A percentile compares a stretch with the other conserved stretches of the same genome.
Evolutionary conservation across 345 rosid species (phyloP).

Genomic region (Murraya paniculata): DNA sequence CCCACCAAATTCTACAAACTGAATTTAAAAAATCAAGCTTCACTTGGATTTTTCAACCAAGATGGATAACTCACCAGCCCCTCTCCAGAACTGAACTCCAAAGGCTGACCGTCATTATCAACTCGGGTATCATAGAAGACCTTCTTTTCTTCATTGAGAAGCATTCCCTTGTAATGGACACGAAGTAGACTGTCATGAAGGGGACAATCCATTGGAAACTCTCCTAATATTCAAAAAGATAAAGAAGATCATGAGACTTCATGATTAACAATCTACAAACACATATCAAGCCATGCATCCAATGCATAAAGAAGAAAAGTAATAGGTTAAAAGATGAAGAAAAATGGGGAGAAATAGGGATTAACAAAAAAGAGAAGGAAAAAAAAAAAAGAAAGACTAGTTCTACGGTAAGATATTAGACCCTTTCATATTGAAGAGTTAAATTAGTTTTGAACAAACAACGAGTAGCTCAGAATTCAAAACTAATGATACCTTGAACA

Average conservation of each 20-base stretch:
- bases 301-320: conserved; percentile 4
- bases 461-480: background rate
- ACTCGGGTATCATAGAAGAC: conserved; percentile 74
- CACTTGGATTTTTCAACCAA: background rate
- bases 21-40: background rate
- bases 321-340: conserved; percentile 1
- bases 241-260: background rate
- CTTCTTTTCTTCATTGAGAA: conserved; percentile 71
- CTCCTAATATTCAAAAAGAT: conserved; percentile 48
- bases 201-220: conserved; percentile 99
- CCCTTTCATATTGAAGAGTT: background rate
- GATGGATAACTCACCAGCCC: conserved; percentile 63
- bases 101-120: conserved; percentile 73
- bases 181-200: conserved; percentile 81
- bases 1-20: background rate
- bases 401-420: background rate
- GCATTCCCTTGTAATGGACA: conserved; percentile 89
- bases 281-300: background rate
- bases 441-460: no score
- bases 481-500: background rate
- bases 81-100: conserved; percentile 96
- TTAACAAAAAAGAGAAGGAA: background rate
- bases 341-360: background rate
- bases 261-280: background rate
- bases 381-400: background rate